Evolutionary conservation across 345 rosid species (phyloP).

Genomic region (Aethionema arabicum): DNA sequence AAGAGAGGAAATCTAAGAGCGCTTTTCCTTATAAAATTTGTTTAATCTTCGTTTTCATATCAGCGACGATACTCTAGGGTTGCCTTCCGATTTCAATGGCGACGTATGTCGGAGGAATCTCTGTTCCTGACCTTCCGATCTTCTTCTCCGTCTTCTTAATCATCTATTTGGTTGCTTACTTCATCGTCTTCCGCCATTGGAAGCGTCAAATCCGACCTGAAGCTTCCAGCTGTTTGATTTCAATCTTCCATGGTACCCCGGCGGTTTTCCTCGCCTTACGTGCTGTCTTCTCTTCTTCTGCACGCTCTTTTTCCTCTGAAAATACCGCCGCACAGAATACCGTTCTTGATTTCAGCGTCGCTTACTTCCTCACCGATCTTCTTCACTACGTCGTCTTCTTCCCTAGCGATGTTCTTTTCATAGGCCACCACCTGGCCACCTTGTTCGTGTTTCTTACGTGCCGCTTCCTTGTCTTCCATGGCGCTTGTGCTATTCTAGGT

Average conservation of each 20-base stretch:
- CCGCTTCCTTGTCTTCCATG: slow-evolving; percentile 65
- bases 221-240: slow-evolving; percentile 78
- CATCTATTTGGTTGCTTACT: slow-evolving; percentile 56
- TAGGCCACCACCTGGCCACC: slow-evolving; percentile 83
- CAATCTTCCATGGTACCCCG: slow-evolving; percentile 78
- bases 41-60: slow-evolving; percentile 20
- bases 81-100: slow-evolving; percentile 38
- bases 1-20: too few species aligned
- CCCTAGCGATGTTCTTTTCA: slow-evolving; percentile 81
- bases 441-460: slow-evolving; percentile 87
- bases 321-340: slow-evolving; percentile 54
- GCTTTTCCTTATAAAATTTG: not conserved
- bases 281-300: slow-evolving; percentile 49
- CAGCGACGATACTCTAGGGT: slow-evolving; percentile 9
- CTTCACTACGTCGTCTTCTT: slow-evolving; percentile 70
- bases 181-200: slow-evolving; percentile 71
- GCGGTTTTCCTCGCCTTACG: slow-evolving; percentile 63
- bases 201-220: slow-evolving; percentile 60
- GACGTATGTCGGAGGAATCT: slow-evolving; percentile 17
- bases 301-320: slow-evolving; percentile 50
- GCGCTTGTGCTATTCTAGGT: slow-evolving; percentile 64
- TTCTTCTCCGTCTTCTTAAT: slow-evolving; percentile 56
- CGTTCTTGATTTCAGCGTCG: slow-evolving; percentile 76
- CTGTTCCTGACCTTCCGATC: slow-evolving; percentile 47
- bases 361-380: slow-evolving; percentile 79